Conservation (phyloP, 2,329 filamentous ascomycete species). For the Cordyceps pruinosa region DNA sequence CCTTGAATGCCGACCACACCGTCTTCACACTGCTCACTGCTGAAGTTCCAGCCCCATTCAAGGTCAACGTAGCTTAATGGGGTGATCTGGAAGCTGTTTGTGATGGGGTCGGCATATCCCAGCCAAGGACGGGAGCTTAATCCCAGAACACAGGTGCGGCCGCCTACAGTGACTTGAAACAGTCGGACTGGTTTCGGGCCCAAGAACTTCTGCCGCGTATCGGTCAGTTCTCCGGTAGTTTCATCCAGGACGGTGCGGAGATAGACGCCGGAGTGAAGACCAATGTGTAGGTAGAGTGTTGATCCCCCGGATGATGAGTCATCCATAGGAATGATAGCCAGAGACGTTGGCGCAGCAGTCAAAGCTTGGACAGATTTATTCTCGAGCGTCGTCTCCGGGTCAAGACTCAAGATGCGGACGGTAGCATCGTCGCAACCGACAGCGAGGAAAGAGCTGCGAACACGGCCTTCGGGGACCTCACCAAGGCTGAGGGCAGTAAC, state of each 20-base stretch:
- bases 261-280: slow-evolving; percentile 91
- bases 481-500: slow-evolving; percentile 93
- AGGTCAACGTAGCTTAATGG: slow-evolving; percentile 82
- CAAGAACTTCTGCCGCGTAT: slow-evolving; percentile 89
- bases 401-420: slow-evolving; percentile 83
- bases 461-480: slow-evolving; percentile 81
- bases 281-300: slow-evolving; percentile 91
- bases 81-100: slow-evolving; percentile 83
- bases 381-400: slow-evolving; percentile 83
- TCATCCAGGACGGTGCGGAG: slow-evolving; percentile 92
- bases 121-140: slow-evolving; percentile 94
- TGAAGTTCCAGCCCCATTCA: slow-evolving; percentile 95
- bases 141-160: slow-evolving; percentile 77
- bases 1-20: slow-evolving; percentile 92
- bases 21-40: slow-evolving; percentile 86
- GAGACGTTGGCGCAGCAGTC: slow-evolving; percentile 78
- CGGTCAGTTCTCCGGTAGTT: slow-evolving; percentile 88
- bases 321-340: slow-evolving; percentile 91
- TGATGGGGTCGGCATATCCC: slow-evolving; percentile 83
- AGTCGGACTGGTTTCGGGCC: slow-evolving; percentile 85
- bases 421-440: slow-evolving; percentile 97
- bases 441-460: slow-evolving; percentile 86
- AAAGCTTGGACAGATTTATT: slow-evolving; percentile 92
- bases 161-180: slow-evolving; percentile 83
- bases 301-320: slow-evolving; percentile 85